phyloP scores from a whole-genome alignment of 2,329 filamentous ascomycete species.

The Raffaelea albimanens region DNA sequence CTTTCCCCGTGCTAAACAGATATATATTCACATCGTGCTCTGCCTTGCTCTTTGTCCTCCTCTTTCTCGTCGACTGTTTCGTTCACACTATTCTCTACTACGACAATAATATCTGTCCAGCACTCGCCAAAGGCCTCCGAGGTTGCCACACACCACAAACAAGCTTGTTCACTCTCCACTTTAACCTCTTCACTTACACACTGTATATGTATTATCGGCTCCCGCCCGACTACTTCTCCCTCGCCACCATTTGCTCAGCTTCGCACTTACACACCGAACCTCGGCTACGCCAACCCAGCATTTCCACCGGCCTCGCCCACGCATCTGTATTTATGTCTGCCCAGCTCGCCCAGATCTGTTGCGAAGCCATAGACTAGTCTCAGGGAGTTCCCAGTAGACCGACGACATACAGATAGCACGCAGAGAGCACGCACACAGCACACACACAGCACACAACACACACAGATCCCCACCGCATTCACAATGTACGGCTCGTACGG shows the following conservation, averaged over 20 bases:
- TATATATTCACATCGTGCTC: slow-evolving; percentile 6
- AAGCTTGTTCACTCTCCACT: background rate
- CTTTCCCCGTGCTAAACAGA: slow-evolving; percentile 1
- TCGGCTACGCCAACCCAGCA: background rate
- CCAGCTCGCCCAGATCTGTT: too few relatives aligned
- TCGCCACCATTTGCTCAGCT: background rate
- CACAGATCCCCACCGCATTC: slow-evolving; percentile 15
- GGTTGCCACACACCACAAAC: background rate
- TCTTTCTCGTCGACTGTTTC: background rate
- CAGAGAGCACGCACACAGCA: background rate
- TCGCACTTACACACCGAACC: background rate
- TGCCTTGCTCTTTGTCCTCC: background rate
- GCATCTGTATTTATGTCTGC: too few relatives aligned
- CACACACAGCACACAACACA: slow-evolving; percentile 11
- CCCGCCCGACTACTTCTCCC: background rate
- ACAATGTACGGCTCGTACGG: slow-evolving; percentile 41
- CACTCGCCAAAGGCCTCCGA: background rate
- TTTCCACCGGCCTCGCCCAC: too few relatives aligned
- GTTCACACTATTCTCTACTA: background rate
- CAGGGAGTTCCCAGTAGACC: too few relatives aligned
- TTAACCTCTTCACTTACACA: background rate
- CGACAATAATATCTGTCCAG: background rate
- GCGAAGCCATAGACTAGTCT: too few relatives aligned
- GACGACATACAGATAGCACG: too few relatives aligned
- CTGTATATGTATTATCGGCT: slow-evolving; percentile 1